Base-by-base conservation (phyloP, 768 basidiomycete species). In the Hypsizygus marmoreus region DNA sequence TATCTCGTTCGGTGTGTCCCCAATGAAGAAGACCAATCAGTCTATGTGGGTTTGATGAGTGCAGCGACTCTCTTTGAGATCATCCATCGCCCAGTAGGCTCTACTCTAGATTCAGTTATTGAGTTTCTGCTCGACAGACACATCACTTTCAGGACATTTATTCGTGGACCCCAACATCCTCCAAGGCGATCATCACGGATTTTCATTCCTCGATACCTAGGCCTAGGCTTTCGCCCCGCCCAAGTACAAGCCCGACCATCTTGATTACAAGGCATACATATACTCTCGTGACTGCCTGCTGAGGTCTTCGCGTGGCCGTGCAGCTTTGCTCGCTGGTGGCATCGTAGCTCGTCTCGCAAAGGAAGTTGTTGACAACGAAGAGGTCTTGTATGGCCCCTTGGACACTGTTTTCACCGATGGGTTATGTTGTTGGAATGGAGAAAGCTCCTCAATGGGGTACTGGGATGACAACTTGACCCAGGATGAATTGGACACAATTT, bases 241-340 rank as follows among this genome's bases (percentile, higher is more conserved):
- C 4, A 30, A 30, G 16, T 50, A 50, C 28, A 20, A n/a, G 10
- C 48, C 48, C 3, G 34, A 35, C 14, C 13, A 13, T 11, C 16
- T 17, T 17, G 53, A 54, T 32, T 54, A 50, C 13, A 4, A 32
- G 7, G 28, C 42, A 7, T 53, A 53, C 37, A 23, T 30, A n/a
- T 6, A 10, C 7, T 17, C 22, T 7, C 42, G 47, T 6, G 28
- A 49, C 17, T 12, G 25, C 9, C 28, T 53, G 19, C 44, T 54
- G 9, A 20, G 24, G 8, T 19, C 44, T 14, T 32, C 51, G 11
- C 48, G 54, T 7, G 62, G 64, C 11, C 55, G 62, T 30, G 62
- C 56, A 13, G 60, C 63, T 7, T 20, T 61, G 24, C 28, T 61
- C 32, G 35, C 45, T 6, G 63, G 63, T 17, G 61, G 63, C n/a